Evolutionary conservation across 306 rosid genomes (phyloP).

Genomic region (Abrus precatorius): DNA sequence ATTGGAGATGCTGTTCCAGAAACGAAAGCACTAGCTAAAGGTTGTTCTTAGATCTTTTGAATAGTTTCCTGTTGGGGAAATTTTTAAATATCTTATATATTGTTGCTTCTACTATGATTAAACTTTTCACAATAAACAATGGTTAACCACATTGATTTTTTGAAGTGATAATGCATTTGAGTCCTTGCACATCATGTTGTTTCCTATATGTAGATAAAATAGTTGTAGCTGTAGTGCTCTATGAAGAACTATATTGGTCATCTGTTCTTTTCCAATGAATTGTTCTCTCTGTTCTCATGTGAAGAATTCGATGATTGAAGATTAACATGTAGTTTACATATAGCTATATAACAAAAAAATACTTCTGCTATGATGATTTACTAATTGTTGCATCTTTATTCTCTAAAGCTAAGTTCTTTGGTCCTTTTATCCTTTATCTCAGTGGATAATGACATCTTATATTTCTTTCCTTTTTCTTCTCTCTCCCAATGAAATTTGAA

Average conservation of each 20-base stretch:
- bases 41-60: conserved; percentile 55
- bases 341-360: conserved; percentile 19
- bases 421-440: conserved; percentile 32
- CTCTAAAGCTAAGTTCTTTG: conserved; percentile 6
- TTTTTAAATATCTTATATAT: not conserved
- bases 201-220: conserved; percentile 31
- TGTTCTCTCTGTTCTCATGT: conserved; percentile 19
- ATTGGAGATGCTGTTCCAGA: conserved; percentile 92
- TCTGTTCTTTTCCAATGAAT: conserved; percentile 27
- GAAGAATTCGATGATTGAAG: conserved; percentile 1
- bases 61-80: conserved; percentile 22
- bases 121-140: conserved; percentile 18
- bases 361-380: not conserved
- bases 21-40: conserved; percentile 94
- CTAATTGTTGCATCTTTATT: conserved; percentile 12
- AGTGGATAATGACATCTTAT: not conserved
- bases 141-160: conserved; percentile 2
- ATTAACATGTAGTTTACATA: not conserved
- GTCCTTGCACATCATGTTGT: conserved; percentile 16
- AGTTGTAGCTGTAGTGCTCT: conserved; percentile 28
- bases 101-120: not conserved
- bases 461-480: not conserved
- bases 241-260: conserved; percentile 35
- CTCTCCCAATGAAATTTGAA: not conserved
- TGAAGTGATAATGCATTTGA: not conserved